Base-by-base conservation (phyloP, 148 eudicot genomes). In the Rhododendron vialii region DNA sequence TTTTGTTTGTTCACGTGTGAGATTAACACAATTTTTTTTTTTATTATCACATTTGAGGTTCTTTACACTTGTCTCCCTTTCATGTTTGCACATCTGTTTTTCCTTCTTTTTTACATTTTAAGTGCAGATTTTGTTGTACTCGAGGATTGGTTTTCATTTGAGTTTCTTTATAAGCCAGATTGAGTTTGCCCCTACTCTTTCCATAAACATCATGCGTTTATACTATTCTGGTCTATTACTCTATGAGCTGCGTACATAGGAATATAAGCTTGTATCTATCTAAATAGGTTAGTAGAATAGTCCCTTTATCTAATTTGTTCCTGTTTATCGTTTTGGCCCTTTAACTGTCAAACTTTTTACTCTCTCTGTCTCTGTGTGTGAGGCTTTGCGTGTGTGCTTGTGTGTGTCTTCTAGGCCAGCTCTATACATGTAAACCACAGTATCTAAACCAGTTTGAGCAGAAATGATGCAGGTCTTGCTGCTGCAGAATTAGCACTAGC, bases 381-480 rank as follows among this genome's bases (percentile, higher is more conserved):
- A 18, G 65, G n/a, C 7, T 24, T 18, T 59, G 24, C 4, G 7
- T 9, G 71, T n/a, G 71, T 65, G 71, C 30, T 5, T 14, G 18
- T 69, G 36, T 30, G 18, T 71, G 38, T 17, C 24, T 2, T 15
- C 20, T 81, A 61, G 28, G 26, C 73, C 3, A 2, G 24, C 71
- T n/a, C 76, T 30, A 11, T 33, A 7, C 7, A n/a, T 9, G n/a
- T 78, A 67, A 63, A 35, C 36, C 47, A 30, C 57, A 41, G 45
- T 51, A 71, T 78, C 50, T 82, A 75, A 78, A 48, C 75, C 73
- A 36, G 75, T 88, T 87, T 65, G 86, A 75, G 71, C 95, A 96
- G 99, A 89, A 93, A 96, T 84, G 99, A 96, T 91, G 99, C 99
- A 53, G 99, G 99, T 88, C 90, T 96, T 88, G 98, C 98, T 50